Conservation (phyloP, 2,329 filamentous ascomycete species). For the Stachybotrys chartarum region DNA sequence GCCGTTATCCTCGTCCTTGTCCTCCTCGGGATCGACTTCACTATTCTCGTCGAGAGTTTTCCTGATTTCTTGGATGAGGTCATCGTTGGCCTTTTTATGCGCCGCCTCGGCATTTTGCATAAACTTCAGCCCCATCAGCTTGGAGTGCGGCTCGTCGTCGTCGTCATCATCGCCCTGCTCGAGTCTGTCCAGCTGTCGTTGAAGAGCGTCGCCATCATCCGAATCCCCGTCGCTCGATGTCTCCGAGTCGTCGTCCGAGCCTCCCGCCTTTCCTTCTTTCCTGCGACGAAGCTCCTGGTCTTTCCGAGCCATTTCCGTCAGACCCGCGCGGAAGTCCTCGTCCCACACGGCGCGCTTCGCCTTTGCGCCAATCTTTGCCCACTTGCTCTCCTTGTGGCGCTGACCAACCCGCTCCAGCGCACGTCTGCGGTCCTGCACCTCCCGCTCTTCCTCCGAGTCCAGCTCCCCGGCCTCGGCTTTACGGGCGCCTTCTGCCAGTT, state of each 20-base stretch:
- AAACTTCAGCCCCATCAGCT: conserved; percentile 80
- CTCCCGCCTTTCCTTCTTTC: conserved; percentile 61
- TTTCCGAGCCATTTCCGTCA: conserved; percentile 73
- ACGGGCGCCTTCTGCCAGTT: conserved; percentile 44
- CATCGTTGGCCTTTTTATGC: conserved; percentile 73
- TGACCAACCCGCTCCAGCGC: conserved; percentile 81
- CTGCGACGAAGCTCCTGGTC: conserved; percentile 76
- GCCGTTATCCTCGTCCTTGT: conserved; percentile 47
- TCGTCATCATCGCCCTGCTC: conserved; percentile 27
- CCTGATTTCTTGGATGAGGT: conserved; percentile 61
- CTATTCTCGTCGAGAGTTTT: conserved; percentile 57
- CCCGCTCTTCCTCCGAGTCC: conserved; percentile 59
- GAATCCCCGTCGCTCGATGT: conserved; percentile 50
- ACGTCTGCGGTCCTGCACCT: conserved; percentile 62
- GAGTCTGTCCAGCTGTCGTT: conserved; percentile 36
- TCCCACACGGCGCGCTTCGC: conserved; percentile 81
- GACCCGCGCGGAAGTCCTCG: conserved; percentile 70
- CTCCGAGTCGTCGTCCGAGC: conserved; percentile 43
- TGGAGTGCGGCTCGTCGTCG: conserved; percentile 51
- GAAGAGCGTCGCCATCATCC: conserved; percentile 45
- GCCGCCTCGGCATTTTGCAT: conserved; percentile 85
- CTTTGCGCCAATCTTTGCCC: conserved; percentile 79
- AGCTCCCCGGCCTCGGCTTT: conserved; percentile 51
- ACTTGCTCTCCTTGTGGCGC: conserved; percentile 82
- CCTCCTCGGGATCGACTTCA: conserved; percentile 40